phyloP scores from a whole-genome alignment of 2,329 filamentous ascomycete species.

The Ophiostoma ulmi region DNA sequence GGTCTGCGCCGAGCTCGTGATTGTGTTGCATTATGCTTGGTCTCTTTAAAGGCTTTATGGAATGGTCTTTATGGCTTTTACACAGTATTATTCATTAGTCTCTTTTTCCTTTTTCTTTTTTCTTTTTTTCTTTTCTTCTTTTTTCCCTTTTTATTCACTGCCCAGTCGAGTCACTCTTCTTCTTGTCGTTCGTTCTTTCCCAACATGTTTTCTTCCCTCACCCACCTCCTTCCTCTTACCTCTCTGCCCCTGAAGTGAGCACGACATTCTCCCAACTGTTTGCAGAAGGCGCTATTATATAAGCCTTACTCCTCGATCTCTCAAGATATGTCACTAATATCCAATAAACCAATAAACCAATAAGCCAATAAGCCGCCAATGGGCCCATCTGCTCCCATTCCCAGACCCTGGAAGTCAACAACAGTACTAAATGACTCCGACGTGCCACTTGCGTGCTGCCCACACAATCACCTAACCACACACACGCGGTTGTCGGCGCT shows the following conservation, averaged over 20 bases:
- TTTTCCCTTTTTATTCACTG: not conserved
- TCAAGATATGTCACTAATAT: too few species aligned
- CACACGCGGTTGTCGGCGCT: slow-evolving; percentile 1
- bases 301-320: not conserved
- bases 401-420: not conserved
- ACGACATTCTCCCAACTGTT: not conserved
- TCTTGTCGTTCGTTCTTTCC: not conserved
- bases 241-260: not conserved
- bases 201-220: not conserved
- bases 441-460: not conserved
- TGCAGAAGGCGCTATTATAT: not conserved
- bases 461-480: slow-evolving; percentile 3
- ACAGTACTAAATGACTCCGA: too few species aligned
- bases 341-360: too few species aligned
- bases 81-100: too few species aligned
- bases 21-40: not conserved
- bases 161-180: not conserved
- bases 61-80: not conserved
- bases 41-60: too few species aligned
- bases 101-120: too few species aligned
- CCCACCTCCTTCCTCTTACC: not conserved
- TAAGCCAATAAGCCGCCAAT: too few species aligned
- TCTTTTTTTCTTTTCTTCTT: not conserved
- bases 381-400: too few species aligned
- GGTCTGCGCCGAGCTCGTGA: slow-evolving; percentile 1